Evolutionary conservation across 805 yeast species (phyloP), one percentile per base, ranked within the genome.

Genomic region (Zygosaccharomyces lentus): DNA sequence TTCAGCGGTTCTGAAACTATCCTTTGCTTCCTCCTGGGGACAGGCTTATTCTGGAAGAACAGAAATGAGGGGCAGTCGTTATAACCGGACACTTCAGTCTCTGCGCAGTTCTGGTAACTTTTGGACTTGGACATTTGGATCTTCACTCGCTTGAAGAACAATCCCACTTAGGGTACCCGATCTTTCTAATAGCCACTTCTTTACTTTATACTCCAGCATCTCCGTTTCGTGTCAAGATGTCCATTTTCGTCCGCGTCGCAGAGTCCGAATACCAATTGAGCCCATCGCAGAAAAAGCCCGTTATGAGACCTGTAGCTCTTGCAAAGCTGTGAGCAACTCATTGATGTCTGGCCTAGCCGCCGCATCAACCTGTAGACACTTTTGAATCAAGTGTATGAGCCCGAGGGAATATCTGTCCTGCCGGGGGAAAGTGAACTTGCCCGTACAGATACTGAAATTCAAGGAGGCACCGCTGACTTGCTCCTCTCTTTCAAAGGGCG

Each of bases 401-500:
- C 69, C 78, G 0, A 70, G 70, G 1, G 84, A 74, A 62, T 83
- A 88, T 9, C 56, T 24, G 13, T 51, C 50, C 13, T 56, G 49
- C 34, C 41, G 50, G 39, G 62, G 75, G 56, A 58, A 50, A 53
- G 64, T 9, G 78, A 74, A 88, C 43, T 71, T 77, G 1, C 87
- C 93, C 44, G 77, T 79, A 13, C 77, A 71, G 29, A 90, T 84
- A 4, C 95, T 95, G 54, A 88, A 71, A 41, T 74, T 80, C 53
- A 89, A 71, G 53, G 83, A 85, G 4, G 95, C 96, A 12, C 97
- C 97, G 48, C 81, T 78, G 34, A 83, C 81, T 37, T 78, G 74
- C 57, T 87, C 93, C 61, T 85, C 82, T 59, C 87, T 74, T 61
- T 89, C 96, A 63, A 90, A 90, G 1, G 98, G 98, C 3, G 96